Base-by-base conservation (phyloP, 192 early-diverging fungal species). In the Umbelopsis sp. region DNA sequence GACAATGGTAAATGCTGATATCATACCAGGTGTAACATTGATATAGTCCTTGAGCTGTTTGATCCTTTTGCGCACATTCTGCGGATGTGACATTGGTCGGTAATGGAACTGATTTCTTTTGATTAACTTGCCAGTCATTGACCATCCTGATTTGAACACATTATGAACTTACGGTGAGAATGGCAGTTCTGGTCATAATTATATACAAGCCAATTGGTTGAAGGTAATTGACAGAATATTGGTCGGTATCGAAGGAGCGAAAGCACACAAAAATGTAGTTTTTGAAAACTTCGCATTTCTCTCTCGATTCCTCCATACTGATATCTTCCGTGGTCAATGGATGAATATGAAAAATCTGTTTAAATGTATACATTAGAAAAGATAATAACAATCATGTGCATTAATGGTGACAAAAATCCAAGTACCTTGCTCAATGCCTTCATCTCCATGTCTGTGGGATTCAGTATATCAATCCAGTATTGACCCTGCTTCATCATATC, bases 181-280 rank as follows among this genome's bases (percentile, higher is more conserved):
- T 89, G 9, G 89, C 90, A 20, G 89, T 85, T 65, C 86, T 84
- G 58, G 91, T 70, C 22, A 93, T 86, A 7, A 92, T 71, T 33
- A 81, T 87, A 70, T 92, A 92, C 27, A 93, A 70, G 61, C 85
- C 85, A 1, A 87, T 80, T 10, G 91, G 89, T 72, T 90, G 87
- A 44, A 91, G 70, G 55, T 93, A 92, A 20, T 71, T 69, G 5
- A 84, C 78, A 49, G 85, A 86, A 71, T 82, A 81, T 23, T 85
- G 84, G 65, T 93, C 88, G 64, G 78, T 77, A 74, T 91, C 86
- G 74, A 93, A 91, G 13, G 85, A 87, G 41, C 94, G 84, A 74
- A 97, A 95, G 70, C 91, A 91, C 22, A 97, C 88, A 82, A 98
- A 98, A 70, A 92, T 94, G 78, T 99, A 99, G 66, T 93, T 85